These are phyloP conservation scores for Passalora sequoiae DNA, from an alignment of 2,329 filamentous ascomycete species.

Conservation along the genomic window DNA sequence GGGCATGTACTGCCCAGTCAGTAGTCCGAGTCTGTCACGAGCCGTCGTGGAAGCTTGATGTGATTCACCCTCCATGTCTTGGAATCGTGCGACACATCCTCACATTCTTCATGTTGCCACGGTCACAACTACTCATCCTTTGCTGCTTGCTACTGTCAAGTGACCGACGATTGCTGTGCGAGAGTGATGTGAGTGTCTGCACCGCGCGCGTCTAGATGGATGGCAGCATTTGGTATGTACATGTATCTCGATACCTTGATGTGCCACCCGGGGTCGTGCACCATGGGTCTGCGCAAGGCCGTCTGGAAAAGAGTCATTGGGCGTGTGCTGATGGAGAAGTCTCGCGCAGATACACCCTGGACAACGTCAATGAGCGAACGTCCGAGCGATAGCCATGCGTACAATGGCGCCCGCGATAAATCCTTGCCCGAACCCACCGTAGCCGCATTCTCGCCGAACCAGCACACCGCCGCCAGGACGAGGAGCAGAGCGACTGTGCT, in stretches of 20 bases:
- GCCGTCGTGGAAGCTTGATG: too few species aligned
- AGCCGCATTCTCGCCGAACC: conserved; percentile 84
- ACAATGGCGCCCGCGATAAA: conserved; percentile 17
- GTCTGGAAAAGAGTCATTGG: neutral
- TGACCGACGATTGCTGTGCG: too few species aligned
- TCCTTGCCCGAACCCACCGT: conserved; percentile 59
- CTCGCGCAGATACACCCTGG: conserved; percentile 20
- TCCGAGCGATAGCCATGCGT: conserved; percentile 8
- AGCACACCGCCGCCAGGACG: conserved; percentile 46
- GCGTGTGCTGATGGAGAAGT: conserved; percentile 3
- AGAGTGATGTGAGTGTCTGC: too few species aligned
- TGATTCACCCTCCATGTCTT: too few species aligned
- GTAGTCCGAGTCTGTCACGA: too few species aligned
- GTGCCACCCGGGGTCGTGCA: neutral
- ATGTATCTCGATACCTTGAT: neutral
- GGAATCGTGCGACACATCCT: conserved; percentile 3
- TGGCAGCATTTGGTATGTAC: conserved; percentile 23
- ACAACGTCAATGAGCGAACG: conserved; percentile 22
- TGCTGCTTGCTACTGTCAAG: too few species aligned
- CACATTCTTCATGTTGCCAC: too few species aligned
- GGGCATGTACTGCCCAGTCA: too few species aligned
- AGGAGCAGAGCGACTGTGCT: conserved; percentile 53
- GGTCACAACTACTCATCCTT: too few species aligned
- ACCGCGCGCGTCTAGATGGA: conserved; percentile 8
- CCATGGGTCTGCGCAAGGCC: conserved; percentile 1